Evolutionary conservation across 345 rosid species (phyloP), one percentile per base, ranked within the genome.

Genomic region (Arabis alpina): DNA sequence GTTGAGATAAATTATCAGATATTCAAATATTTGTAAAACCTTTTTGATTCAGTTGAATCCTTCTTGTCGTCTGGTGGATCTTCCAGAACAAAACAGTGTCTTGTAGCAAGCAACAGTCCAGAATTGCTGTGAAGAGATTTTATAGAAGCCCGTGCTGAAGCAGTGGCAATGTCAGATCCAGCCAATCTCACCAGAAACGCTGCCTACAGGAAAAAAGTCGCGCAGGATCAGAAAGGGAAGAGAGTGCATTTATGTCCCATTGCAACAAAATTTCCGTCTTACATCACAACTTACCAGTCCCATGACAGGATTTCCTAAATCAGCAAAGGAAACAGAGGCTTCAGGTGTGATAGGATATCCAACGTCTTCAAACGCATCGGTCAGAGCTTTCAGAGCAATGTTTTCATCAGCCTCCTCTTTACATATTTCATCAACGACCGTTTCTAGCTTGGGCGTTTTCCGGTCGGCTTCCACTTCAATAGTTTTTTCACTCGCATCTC

Each of bases 261-360:
- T 56, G 47, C 28, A 44, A 51, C 11, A 53, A 70, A 28, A 5
- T n/a, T 48, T 10, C 25, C 13, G 54, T 10, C 41, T 28, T 64
- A 51, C 64, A 24, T 43, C 37, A 25, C 45, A 61, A 81, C 98
- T 80, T 83, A 92, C 99, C 97, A 94, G 76, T 62, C 98, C 98
- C 96, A 94, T 92, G 74, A 82, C 97, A 61, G 99, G 99, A 75
- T 90, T 92, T 76, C 99, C 99, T 55, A 84, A 88, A 56, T 90
- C 98, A 66, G 92, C 86, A 87, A 94, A 94, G 78, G 98, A 89
- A 53, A 82, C 74, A 8, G 78, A 74, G 56, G 79, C 66, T 79
- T 89, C 99, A 53, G 92, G 84, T 3, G 83, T 77, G 62, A 82
- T 71, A 64, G 52, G 54, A 81, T 88, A 85, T 51, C 97, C 97